These are phyloP conservation scores for Abrus pulchellus DNA, from an alignment of 306 rosid species.

Conservation along the genomic window DNA sequence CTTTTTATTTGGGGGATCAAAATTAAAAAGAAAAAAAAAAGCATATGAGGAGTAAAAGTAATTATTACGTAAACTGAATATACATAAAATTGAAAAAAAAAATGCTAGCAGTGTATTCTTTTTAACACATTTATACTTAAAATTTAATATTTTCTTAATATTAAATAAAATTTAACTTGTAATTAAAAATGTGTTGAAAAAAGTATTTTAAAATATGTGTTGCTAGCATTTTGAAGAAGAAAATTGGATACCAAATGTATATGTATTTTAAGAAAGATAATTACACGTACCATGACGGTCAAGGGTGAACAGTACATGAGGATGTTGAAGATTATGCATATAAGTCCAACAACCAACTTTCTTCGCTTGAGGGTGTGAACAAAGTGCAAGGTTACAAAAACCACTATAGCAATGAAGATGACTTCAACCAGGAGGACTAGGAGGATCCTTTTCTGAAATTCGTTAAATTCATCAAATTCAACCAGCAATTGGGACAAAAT, in stretches of 20 bases:
- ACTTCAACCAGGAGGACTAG: conserved; percentile 51
- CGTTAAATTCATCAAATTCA: not conserved
- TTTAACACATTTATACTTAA: too few relatives aligned
- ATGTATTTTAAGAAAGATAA: not conserved
- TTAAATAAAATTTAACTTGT: too few relatives aligned
- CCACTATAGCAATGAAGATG: conserved; percentile 46
- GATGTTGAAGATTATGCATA: conserved; percentile 71
- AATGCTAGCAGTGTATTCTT: too few relatives aligned
- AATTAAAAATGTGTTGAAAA: too few relatives aligned
- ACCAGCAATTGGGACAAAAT: not conserved
- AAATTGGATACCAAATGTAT: too few relatives aligned
- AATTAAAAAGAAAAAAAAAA: not conserved
- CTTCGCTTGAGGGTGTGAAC: conserved; percentile 47
- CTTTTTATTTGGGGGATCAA: not conserved
- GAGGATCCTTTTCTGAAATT: conserved; percentile 65
- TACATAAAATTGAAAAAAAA: too few relatives aligned
- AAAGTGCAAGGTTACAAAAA: conserved; percentile 41
- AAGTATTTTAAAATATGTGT: too few relatives aligned
- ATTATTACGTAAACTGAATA: not conserved
- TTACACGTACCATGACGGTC: conserved; percentile 77
- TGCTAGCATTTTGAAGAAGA: not conserved
- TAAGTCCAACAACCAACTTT: conserved; percentile 57
- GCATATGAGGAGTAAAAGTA: not conserved
- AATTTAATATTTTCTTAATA: too few relatives aligned
- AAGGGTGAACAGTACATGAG: conserved; percentile 85